Base-by-base conservation (phyloP, 192 early-diverging fungal genomes). In the Jimgerdemannia flammicorona region DNA sequence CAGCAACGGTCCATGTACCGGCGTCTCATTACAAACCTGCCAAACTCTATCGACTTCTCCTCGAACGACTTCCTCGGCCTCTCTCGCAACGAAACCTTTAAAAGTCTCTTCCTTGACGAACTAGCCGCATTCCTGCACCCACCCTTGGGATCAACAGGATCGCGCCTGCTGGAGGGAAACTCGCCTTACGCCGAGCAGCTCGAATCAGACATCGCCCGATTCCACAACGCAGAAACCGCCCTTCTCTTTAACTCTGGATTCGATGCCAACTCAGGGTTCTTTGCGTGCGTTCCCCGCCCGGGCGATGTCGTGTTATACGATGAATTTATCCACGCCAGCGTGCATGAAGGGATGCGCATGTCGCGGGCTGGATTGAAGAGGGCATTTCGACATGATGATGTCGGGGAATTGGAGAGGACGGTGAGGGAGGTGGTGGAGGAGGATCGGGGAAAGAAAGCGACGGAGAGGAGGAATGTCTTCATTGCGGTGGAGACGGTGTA, bases 231-330 rank as follows among this genome's bases (percentile, higher is more conserved):
- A 0, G 84, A 90, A 66, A 74, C 84, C 0, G 93, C 92, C 3
- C 78, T 95, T 42, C 80, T 93, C 1, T 94, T 95, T 78, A 93
- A 94, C 79, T 94, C 93, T n/a, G 94, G 94, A 0, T 95, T 92
- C 74, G 94, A 95, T 80, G 94, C 94, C 42, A 95, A 95, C 70
- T 81, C 89, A 2, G 84, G 88, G 3, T 83, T 95, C 66, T 91
- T 95, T 70, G 81, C 84, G 17, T 84, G 85, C 9, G 72, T 95
- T 1, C 89, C 92, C n/a, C 88, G 91, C 70, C 86, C 83, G 2
- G 87, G 84, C 7, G 91, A 91, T 82, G 77, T 83, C 8, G 80
- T 95, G 43, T 59, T 95, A 3, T 89, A 90, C 72, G 94, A 95
- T 74, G 90, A 90, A 68, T 82, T 90, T 4, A 83, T 94, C 43